Base-by-base conservation (phyloP, 441 rosid genomes). In the Pelargonium myrrhifolium region DNA sequence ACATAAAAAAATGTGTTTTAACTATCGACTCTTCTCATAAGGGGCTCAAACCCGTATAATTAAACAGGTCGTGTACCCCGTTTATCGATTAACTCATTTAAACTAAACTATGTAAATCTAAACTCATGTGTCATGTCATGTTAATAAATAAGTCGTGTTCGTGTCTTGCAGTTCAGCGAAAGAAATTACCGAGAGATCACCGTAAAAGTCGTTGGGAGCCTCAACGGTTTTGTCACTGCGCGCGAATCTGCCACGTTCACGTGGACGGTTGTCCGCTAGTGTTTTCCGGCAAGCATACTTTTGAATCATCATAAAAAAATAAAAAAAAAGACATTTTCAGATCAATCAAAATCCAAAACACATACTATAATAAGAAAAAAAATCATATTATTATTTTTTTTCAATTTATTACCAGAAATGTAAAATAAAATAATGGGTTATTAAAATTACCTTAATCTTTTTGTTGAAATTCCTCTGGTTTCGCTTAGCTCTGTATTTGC, bases 241-340 rank as follows among this genome's bases (percentile, higher is more conserved):
- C 35, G 98, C 98, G 73, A 93, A 93, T 74, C 98, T 90, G 77
- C 97, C 98, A 67, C 96, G 98, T 77, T 89, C 84, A 14, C 98
- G 85, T 0, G 91, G 94, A 49, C 98, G 75, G 81, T 79, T 93
- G 91, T 93, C 97, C 14, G 98, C 98, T 59, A 93, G 87, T 51
- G 94, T 90, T 86, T 93, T 90, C 20, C 98, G 85, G 73, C 96
- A 93, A 62, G 92, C 96, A 74, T 93, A 93, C 98, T 93, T 65
- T 26, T 0, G 56, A 51, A 51, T 51, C 58, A 15, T 5, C 14
- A 2, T 37, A 43, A 14, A 4, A 37, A 4, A 1, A 17, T 6
- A 21, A 31, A 7, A 40, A 35, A 47, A 66, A 37, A 51, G 8
- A 11, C 47, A 63, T 64, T 71, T 62, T 53, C 61, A 18, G 53